Conservation (phyloP, 257 asterid genomes). For the Rubia yunnanensis region DNA sequence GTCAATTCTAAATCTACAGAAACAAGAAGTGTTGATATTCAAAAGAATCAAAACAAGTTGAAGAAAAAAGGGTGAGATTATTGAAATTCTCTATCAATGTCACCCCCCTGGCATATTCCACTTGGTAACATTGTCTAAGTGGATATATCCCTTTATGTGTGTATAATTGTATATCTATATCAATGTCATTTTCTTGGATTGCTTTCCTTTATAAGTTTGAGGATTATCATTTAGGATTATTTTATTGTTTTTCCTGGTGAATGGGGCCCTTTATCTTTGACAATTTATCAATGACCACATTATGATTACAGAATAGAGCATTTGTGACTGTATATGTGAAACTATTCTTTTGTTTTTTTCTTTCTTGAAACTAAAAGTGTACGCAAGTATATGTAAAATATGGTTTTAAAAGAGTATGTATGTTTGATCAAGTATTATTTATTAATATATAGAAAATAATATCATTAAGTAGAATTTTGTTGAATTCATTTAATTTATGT, state of each 20-base stretch:
- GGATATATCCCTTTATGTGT: background rate
- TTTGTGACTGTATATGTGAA: background rate
- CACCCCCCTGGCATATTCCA: conserved; percentile 10
- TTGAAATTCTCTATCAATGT: background rate
- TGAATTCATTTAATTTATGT: too few species aligned
- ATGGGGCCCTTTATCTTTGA: background rate
- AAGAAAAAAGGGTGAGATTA: background rate
- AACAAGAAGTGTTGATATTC: background rate
- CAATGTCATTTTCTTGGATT: background rate
- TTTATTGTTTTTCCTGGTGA: background rate
- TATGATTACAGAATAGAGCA: background rate
- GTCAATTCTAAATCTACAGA: background rate
- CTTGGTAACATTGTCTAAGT: background rate
- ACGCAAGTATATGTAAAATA: too few species aligned
- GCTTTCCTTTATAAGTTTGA: background rate
- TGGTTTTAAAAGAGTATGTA: too few species aligned
- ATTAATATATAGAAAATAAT: too few species aligned
- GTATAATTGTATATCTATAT: background rate
- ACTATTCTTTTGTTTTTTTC: too few species aligned
- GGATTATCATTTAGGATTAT: conserved; percentile 1
- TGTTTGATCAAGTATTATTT: too few species aligned
- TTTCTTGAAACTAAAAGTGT: too few species aligned
- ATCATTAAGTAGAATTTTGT: too few species aligned
- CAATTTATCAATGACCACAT: background rate
- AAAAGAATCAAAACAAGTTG: background rate